Conservation (phyloP, 2,329 filamentous ascomycete species). For the Aureobasidium zeae region DNA sequence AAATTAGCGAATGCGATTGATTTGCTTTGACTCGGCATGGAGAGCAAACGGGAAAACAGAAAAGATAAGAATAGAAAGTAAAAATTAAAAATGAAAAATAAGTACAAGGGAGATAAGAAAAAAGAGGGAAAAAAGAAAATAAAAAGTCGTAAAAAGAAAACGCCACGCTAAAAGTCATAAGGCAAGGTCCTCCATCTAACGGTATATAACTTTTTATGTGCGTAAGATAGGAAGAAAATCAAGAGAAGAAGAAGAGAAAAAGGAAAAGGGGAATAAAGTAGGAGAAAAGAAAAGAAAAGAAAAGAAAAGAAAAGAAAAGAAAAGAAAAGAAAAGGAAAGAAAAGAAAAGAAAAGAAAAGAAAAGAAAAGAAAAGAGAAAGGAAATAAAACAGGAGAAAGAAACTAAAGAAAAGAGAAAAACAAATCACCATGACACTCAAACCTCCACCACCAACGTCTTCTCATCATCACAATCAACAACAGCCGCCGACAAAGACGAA, state of each 20-base stretch:
- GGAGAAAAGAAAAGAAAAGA: not conserved
- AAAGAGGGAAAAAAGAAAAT: not conserved
- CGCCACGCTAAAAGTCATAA: too few species aligned
- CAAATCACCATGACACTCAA: not conserved
- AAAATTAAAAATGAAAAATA: not conserved
- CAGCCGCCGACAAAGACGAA: not conserved
- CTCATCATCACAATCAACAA: constrained; percentile 1
- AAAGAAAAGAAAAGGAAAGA: not conserved
- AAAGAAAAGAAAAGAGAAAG: not conserved
- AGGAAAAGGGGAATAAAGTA: not conserved
- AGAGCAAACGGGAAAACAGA: not conserved
- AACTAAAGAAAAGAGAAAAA: not conserved
- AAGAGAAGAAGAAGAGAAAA: not conserved
- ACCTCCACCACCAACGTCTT: constrained; percentile 1
- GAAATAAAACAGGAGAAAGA: not conserved
- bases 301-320: not conserved
- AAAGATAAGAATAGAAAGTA: not conserved
- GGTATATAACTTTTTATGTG: not conserved
- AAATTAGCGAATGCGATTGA: too few species aligned
- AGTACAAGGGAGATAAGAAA: not conserved
- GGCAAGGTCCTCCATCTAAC: not conserved
- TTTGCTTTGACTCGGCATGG: too few species aligned
- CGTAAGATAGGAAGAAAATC: not conserved
- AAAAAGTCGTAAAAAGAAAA: not conserved
- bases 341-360: not conserved